Conservation (phyloP, 1,284 basidiomycete genomes). For the Ustilago hordei region DNA sequence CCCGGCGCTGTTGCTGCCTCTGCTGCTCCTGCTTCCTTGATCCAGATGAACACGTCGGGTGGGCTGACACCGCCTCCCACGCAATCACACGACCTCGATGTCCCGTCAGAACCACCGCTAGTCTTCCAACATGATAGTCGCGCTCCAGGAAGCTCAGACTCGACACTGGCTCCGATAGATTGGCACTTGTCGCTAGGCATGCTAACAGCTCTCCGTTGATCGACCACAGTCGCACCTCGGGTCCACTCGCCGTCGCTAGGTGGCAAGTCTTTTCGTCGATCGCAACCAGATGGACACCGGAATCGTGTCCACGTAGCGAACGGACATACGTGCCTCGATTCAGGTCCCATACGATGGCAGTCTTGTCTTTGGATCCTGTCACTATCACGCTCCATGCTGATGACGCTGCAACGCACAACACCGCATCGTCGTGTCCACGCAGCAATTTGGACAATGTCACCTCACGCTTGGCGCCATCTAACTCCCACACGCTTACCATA, state of each 20-base stretch:
- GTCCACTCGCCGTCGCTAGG: slow-evolving; percentile 81
- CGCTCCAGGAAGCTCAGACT: slow-evolving; percentile 83
- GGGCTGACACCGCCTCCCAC: slow-evolving; percentile 59
- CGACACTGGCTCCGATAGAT: slow-evolving; percentile 72
- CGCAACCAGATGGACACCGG: slow-evolving; percentile 78
- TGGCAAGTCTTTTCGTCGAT: slow-evolving; percentile 88
- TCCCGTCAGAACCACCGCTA: slow-evolving; percentile 65
- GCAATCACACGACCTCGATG: slow-evolving; percentile 63
- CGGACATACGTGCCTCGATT: slow-evolving; percentile 74
- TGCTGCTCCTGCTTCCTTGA: slow-evolving; percentile 1
- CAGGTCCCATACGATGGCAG: slow-evolving; percentile 89
- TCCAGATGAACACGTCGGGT: slow-evolving; percentile 11
- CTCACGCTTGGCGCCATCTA: slow-evolving; percentile 40
- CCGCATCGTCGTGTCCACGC: slow-evolving; percentile 77
- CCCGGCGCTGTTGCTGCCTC: slow-evolving; percentile 15
- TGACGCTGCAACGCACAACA: slow-evolving; percentile 80
- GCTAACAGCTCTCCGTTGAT: slow-evolving; percentile 82
- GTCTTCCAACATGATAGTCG: slow-evolving; percentile 71
- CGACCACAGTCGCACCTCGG: slow-evolving; percentile 80
- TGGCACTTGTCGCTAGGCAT: slow-evolving; percentile 74
- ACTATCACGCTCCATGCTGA: slow-evolving; percentile 84
- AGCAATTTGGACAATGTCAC: slow-evolving; percentile 73
- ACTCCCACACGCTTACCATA: slow-evolving; percentile 50
- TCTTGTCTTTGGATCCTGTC: slow-evolving; percentile 86
- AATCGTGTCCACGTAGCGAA: slow-evolving; percentile 62